Evolutionary conservation across 2,329 filamentous ascomycete genomes (phyloP).

Genomic region (Penicillium palitans): DNA sequence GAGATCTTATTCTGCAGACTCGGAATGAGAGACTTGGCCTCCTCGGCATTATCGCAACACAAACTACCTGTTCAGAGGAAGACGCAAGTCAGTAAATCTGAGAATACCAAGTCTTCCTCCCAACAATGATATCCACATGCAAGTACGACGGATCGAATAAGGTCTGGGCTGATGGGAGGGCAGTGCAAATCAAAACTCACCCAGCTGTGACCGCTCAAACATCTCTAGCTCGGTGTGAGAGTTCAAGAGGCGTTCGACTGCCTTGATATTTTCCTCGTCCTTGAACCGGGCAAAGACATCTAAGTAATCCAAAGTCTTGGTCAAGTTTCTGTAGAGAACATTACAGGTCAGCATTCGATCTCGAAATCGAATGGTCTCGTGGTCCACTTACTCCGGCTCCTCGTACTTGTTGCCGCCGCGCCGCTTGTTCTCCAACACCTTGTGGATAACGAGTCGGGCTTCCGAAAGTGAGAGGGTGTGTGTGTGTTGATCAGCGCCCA

Average conservation of each 20-base stretch:
- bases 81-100: constrained; percentile 6
- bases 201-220: constrained; percentile 91
- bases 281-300: constrained; percentile 96
- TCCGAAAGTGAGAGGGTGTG: constrained; percentile 91
- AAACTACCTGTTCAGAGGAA: constrained; percentile 66
- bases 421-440: constrained; percentile 76
- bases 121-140: neutral
- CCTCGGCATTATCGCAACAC: constrained; percentile 88
- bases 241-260: constrained; percentile 84
- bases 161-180: neutral
- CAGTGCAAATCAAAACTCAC: constrained; percentile 50
- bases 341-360: constrained; percentile 1
- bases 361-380: constrained; percentile 1
- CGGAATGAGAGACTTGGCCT: constrained; percentile 94
- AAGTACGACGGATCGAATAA: neutral
- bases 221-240: constrained; percentile 75
- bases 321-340: constrained; percentile 58
- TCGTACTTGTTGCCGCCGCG: constrained; percentile 79
- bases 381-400: constrained; percentile 71
- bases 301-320: constrained; percentile 87
- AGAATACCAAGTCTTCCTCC: neutral
- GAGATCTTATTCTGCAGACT: constrained; percentile 84
- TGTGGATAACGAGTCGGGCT: constrained; percentile 87
- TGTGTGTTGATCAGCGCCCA: constrained; percentile 91
- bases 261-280: constrained; percentile 88